A percentile compares a stretch with the other conserved stretches of the same genome.
These are phyloP conservation scores for Suhomyces kilbournensis DNA, from an alignment of 805 yeast species.

Conservation along the genomic window DNA sequence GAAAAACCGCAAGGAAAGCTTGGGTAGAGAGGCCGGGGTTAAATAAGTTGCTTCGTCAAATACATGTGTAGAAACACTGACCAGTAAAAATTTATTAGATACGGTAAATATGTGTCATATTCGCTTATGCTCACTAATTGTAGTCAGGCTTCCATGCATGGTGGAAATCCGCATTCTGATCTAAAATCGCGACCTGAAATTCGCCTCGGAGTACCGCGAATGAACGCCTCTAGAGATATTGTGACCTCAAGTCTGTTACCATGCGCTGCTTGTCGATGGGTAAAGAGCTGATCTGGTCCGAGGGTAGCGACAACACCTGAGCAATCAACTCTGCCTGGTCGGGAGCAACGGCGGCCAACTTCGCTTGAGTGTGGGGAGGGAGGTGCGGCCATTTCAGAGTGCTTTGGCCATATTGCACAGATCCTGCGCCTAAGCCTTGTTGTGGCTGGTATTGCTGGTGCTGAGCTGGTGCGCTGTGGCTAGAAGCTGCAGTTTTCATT, in stretches of 20 bases:
- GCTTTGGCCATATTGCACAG: neutral
- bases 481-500: slow-evolving; percentile 26
- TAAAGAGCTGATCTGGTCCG: slow-evolving; percentile 47
- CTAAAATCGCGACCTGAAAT: neutral
- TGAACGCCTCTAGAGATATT: slow-evolving; percentile 38
- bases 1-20: neutral
- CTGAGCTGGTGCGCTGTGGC: slow-evolving; percentile 15
- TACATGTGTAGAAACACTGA: neutral
- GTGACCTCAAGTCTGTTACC: slow-evolving; percentile 54
- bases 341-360: slow-evolving; percentile 49
- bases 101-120: neutral
- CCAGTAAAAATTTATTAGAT: neutral
- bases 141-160: neutral
- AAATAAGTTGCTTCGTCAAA: neutral
- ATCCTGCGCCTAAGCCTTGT: slow-evolving; percentile 1
- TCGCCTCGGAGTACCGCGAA: neutral
- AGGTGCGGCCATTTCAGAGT: slow-evolving; percentile 41
- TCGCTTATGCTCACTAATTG: neutral
- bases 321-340: slow-evolving; percentile 58
- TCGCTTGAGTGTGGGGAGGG: slow-evolving; percentile 47
- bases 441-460: slow-evolving; percentile 11
- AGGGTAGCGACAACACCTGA: slow-evolving; percentile 50
- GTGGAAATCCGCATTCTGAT: neutral
- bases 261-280: slow-evolving; percentile 53
- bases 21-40: neutral